phyloP scores from a whole-genome alignment of 2,329 filamentous ascomycete genomes.

The Xenoacremonium recifei region DNA sequence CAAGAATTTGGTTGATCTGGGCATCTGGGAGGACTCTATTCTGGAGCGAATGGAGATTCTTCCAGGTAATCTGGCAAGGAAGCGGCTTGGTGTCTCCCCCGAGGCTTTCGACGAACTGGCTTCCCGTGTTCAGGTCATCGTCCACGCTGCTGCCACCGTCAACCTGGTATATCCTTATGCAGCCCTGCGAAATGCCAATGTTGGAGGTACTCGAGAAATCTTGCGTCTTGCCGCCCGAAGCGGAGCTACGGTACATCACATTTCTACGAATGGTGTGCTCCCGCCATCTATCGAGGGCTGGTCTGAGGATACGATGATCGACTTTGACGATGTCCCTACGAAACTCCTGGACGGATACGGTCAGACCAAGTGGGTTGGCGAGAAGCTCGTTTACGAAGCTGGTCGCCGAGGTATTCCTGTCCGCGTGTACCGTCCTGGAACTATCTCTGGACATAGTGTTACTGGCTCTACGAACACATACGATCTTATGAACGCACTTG shows the following conservation, averaged over 20 bases:
- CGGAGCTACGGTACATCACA: conserved; percentile 72
- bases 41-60: conserved; percentile 77
- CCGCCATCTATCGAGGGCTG: conserved; percentile 69
- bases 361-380: conserved; percentile 80
- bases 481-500: conserved; percentile 72
- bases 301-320: conserved; percentile 67
- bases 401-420: conserved; percentile 67
- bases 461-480: conserved; percentile 76
- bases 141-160: conserved; percentile 76
- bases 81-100: conserved; percentile 65
- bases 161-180: conserved; percentile 82
- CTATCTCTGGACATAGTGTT: conserved; percentile 74
- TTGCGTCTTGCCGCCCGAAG: conserved; percentile 66
- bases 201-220: conserved; percentile 76
- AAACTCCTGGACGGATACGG: conserved; percentile 73
- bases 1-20: conserved; percentile 73
- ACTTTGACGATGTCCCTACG: conserved; percentile 65
- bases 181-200: conserved; percentile 70
- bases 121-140: conserved; percentile 65
- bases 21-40: conserved; percentile 73
- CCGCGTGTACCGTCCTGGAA: conserved; percentile 70
- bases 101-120: conserved; percentile 66
- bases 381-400: conserved; percentile 71
- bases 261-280: conserved; percentile 79
- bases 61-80: conserved; percentile 69